phyloP scores from a whole-genome alignment of 345 rosid species.

The Streptanthus diversifolius region DNA sequence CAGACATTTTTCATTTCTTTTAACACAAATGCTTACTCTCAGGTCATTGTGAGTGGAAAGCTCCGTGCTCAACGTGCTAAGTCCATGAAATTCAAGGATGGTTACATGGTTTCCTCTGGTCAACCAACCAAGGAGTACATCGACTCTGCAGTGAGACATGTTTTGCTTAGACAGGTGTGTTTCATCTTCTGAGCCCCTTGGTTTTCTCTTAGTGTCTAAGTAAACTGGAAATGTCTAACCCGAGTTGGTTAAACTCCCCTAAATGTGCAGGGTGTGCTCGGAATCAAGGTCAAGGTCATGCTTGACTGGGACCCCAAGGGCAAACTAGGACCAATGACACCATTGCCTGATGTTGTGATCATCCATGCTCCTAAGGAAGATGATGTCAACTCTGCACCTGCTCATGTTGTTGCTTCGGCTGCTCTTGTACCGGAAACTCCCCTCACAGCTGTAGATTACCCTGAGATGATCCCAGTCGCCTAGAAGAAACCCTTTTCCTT shows the following conservation, averaged over 20 bases:
- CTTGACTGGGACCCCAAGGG: conserved; percentile 76
- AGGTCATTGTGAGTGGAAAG: conserved; percentile 75
- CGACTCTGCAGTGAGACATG: conserved; percentile 76
- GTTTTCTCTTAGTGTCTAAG: not conserved
- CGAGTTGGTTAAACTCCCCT: not conserved
- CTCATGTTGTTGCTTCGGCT: not conserved
- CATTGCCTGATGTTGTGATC: conserved; percentile 70
- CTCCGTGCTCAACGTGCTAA: conserved; percentile 78
- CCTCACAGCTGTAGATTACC: conserved; percentile 38
- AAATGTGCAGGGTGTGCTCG: conserved; percentile 57
- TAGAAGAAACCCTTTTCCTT: not conserved
- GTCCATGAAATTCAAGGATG: conserved; percentile 88
- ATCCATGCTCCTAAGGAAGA: conserved; percentile 79
- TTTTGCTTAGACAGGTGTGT: conserved; percentile 65
- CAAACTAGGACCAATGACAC: conserved; percentile 59
- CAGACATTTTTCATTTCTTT: not conserved
- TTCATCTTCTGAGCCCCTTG: not conserved
- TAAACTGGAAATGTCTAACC: not conserved
- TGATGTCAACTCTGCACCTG: not conserved
- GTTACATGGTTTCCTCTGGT: conserved; percentile 92
- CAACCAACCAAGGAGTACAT: conserved; percentile 81
- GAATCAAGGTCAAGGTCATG: conserved; percentile 72
- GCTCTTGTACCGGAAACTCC: conserved; percentile 18
- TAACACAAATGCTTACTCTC: not conserved
- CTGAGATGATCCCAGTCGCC: conserved; percentile 41